Evolutionary conservation across 768 basidiomycete genomes (phyloP).

Genomic region (Naganishia kalamii): DNA sequence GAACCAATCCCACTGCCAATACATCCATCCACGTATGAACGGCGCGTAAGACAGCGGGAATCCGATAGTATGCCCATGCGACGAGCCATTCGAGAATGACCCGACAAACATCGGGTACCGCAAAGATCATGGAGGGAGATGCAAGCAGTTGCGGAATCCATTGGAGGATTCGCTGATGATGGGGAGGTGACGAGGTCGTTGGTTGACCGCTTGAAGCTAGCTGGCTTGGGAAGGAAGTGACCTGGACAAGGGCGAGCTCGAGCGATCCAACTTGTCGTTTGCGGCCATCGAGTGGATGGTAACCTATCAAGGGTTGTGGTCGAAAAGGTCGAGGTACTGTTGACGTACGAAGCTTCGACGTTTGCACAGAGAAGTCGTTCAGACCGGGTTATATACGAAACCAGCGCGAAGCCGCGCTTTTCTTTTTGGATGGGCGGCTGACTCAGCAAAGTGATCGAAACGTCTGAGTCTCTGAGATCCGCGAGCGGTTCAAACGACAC

Average conservation of each 20-base stretch:
- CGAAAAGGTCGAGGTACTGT: too few relatives aligned
- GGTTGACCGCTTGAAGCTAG: neutral
- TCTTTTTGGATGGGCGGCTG: neutral
- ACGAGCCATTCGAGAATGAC: slow-evolving; percentile 6
- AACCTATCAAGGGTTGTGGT: too few relatives aligned
- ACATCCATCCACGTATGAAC: slow-evolving; percentile 2
- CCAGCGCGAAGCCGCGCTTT: neutral
- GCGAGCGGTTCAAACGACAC: too few relatives aligned
- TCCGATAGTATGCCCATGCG: slow-evolving; percentile 6
- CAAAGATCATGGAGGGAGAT: slow-evolving; percentile 8
- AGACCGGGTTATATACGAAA: too few relatives aligned
- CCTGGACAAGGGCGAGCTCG: neutral
- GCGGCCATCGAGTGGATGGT: too few relatives aligned
- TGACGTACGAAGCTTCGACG: too few relatives aligned
- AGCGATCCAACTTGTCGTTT: neutral
- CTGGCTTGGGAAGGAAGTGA: neutral
- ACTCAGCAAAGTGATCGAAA: neutral
- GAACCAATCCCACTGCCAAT: slow-evolving; percentile 13
- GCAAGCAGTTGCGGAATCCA: slow-evolving; percentile 17
- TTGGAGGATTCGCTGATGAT: slow-evolving; percentile 10
- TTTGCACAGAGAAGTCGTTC: too few relatives aligned
- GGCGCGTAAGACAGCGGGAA: slow-evolving; percentile 11
- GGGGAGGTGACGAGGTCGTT: neutral
- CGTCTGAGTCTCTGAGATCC: neutral
- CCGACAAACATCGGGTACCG: slow-evolving; percentile 14